phyloP scores from a whole-genome alignment of 495 filamentous ascomycete genomes.

The Podospora fimiseda region DNA sequence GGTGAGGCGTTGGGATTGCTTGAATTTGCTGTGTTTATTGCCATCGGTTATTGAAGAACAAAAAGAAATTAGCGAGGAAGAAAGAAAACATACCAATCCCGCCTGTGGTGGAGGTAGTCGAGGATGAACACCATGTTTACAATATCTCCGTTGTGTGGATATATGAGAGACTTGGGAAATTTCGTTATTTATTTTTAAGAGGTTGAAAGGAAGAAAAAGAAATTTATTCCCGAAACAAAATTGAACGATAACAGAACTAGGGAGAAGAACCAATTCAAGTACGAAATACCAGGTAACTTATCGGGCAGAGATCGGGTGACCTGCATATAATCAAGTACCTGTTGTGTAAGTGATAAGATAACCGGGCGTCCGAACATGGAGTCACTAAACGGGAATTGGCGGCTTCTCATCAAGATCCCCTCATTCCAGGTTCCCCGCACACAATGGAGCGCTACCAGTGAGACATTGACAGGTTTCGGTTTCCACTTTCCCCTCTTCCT shows the following conservation, averaged over 20 bases:
- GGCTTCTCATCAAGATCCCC: not conserved
- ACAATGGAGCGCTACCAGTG: not conserved
- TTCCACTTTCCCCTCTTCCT: conserved; percentile 6
- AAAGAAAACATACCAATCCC: conserved; percentile 46
- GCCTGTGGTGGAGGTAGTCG: conserved; percentile 55
- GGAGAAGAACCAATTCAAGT: no score
- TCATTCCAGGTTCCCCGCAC: conserved; percentile 13
- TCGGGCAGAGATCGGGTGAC: conserved; percentile 3
- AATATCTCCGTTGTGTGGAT: not conserved
- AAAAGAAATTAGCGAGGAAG: not conserved
- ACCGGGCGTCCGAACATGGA: not conserved
- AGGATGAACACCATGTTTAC: conserved; percentile 43
- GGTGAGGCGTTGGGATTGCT: conserved; percentile 65
- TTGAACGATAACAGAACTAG: no score
- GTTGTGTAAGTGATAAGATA: conserved; percentile 23
- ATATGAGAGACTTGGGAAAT: not conserved
- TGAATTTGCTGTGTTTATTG: conserved; percentile 54
- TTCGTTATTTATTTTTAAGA: not conserved
- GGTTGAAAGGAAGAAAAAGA: not conserved
- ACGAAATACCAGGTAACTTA: no score
- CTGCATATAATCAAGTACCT: not conserved
- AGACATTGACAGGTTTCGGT: not conserved
- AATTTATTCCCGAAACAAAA: not conserved
- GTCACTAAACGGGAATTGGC: conserved; percentile 8
- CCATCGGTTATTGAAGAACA: conserved; percentile 4